These are phyloP conservation scores for Globisporangium nagaii DNA, from an alignment of 352 stramenopile genomes.

Conservation along the genomic window DNA sequence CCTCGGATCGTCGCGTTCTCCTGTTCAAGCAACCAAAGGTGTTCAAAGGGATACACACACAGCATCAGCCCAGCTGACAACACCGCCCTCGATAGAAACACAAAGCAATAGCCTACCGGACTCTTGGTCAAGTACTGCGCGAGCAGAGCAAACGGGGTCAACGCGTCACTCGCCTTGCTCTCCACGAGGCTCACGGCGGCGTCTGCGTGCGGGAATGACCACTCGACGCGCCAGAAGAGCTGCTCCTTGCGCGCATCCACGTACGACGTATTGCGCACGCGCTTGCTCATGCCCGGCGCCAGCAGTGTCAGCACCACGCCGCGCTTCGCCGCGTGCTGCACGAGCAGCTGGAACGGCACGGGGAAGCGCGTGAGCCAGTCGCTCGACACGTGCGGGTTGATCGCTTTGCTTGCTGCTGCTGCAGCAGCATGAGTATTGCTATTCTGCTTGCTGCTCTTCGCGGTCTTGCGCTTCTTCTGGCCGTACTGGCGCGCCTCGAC, in stretches of 20 bases:
- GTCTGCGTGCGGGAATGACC: constrained; percentile 53
- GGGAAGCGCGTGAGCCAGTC: constrained; percentile 76
- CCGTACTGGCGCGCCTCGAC: constrained; percentile 22
- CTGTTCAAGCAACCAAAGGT: constrained; percentile 14
- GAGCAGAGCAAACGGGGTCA: constrained; percentile 56
- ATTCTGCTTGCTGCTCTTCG: constrained; percentile 1
- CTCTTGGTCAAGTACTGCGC: constrained; percentile 49
- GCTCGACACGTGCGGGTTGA: constrained; percentile 58
- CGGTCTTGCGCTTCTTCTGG: constrained; percentile 22
- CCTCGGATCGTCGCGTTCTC: constrained; percentile 61
- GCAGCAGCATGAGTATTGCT: too few species aligned
- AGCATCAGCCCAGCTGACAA: neutral
- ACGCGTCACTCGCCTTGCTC: constrained; percentile 37
- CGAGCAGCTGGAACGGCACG: constrained; percentile 58
- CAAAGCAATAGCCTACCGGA: constrained; percentile 29
- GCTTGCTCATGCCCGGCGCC: constrained; percentile 80
- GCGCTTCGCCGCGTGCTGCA: constrained; percentile 60
- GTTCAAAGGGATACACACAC: neutral
- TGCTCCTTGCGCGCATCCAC: constrained; percentile 58
- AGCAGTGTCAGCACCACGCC: constrained; percentile 65
- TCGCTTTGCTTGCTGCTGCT: neutral
- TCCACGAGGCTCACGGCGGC: constrained; percentile 43
- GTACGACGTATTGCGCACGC: constrained; percentile 64
- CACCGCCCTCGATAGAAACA: neutral
- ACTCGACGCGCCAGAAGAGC: constrained; percentile 79